phyloP scores from a whole-genome alignment of 352 stramenopile species.

The Plasmopara muralis region DNA sequence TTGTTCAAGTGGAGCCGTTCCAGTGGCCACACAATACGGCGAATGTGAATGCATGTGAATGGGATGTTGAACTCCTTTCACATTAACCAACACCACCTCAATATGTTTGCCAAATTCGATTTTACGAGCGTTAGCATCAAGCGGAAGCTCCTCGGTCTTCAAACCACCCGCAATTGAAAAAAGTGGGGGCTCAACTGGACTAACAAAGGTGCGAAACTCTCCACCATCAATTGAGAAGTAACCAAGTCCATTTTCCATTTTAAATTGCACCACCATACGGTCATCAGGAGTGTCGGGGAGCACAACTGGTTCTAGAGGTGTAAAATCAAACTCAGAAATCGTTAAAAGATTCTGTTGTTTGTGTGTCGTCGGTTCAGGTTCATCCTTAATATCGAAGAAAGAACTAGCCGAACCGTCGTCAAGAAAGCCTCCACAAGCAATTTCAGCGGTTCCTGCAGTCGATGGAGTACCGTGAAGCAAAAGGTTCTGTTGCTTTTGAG shows the following conservation, averaged over 20 bases:
- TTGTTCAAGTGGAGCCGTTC: constrained; percentile 8
- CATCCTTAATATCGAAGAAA: too few relatives aligned
- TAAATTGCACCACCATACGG: too few relatives aligned
- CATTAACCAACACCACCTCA: constrained; percentile 26
- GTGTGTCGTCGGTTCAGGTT: too few relatives aligned
- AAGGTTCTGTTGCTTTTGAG: too few relatives aligned
- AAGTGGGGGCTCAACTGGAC: constrained; percentile 8
- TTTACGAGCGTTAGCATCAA: constrained; percentile 6
- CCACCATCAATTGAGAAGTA: constrained; percentile 17
- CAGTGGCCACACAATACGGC: constrained; percentile 20
- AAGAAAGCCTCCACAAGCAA: too few relatives aligned
- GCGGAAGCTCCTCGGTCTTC: constrained; percentile 13
- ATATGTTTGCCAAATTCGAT: constrained; percentile 25
- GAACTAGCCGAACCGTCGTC: too few relatives aligned
- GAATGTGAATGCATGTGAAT: constrained; percentile 31
- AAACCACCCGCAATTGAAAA: constrained; percentile 18
- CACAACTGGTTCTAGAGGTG: too few relatives aligned
- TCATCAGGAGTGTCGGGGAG: too few relatives aligned
- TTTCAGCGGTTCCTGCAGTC: too few relatives aligned
- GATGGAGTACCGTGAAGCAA: too few relatives aligned
- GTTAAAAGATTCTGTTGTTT: too few relatives aligned
- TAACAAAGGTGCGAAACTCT: constrained; percentile 13
- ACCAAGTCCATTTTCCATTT: not conserved
- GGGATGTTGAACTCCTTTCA: constrained; percentile 29
- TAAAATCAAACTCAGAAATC: too few relatives aligned